Evolutionary conservation across 495 filamentous ascomycete species (phyloP).

Genomic region (Letharia lupina): DNA sequence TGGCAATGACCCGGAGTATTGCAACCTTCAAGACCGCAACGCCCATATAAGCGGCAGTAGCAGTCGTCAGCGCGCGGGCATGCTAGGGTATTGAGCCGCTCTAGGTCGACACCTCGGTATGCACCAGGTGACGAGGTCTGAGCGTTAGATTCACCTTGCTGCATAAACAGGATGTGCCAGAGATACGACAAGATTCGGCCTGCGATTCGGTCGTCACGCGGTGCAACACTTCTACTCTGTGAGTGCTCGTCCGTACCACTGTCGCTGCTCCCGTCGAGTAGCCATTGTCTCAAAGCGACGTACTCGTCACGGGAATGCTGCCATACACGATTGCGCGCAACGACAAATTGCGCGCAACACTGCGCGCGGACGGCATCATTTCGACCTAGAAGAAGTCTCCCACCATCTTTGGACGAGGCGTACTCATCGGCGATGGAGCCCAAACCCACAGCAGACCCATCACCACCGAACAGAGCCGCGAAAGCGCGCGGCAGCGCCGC

Average conservation of each 20-base stretch:
- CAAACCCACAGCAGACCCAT: background rate
- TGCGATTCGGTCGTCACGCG: background rate
- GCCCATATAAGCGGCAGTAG: conserved; percentile 40
- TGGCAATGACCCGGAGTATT: conserved; percentile 29
- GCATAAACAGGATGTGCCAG: background rate
- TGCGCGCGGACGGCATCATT: background rate
- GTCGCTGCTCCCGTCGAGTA: background rate
- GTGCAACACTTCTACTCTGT: background rate
- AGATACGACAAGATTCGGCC: background rate
- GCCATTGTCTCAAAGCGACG: background rate
- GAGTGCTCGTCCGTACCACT: background rate
- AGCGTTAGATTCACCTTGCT: background rate
- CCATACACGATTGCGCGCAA: background rate
- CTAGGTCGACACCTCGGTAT: conserved; percentile 38
- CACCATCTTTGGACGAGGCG: background rate
- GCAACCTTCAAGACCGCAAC: conserved; percentile 28
- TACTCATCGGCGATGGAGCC: background rate
- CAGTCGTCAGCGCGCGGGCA: conserved; percentile 37
- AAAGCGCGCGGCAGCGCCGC: background rate
- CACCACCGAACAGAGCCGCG: background rate
- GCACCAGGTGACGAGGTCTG: conserved; percentile 23
- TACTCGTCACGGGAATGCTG: background rate
- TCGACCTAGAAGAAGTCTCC: background rate
- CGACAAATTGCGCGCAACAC: conserved; percentile 1
- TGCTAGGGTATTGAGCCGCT: conserved; percentile 32